Evolutionary conservation across 495 filamentous ascomycete species (phyloP), one percentile per base, ranked within the genome.

Genomic region (Aspergillus homomorphus): DNA sequence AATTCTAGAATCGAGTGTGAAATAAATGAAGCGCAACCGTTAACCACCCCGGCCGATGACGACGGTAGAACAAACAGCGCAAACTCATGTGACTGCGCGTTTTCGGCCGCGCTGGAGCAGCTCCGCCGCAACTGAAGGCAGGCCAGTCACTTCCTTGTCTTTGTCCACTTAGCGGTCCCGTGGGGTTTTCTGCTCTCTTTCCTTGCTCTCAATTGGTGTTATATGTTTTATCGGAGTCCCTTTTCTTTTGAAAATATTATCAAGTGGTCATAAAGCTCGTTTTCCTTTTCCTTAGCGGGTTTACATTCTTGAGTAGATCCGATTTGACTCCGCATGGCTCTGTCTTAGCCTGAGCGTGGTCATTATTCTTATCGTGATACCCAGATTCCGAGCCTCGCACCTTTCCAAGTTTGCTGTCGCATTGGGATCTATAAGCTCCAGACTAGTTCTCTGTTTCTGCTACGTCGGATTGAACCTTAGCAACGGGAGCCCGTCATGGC

Each of bases 51-150:
- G n/a, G 24, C 43, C 33, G 55, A 72, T 69, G 67, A 69, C 65
- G 64, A 64, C 46, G 43, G 18, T 28, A 54, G 50, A 38, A 54
- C 69, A 72, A 72, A 72, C 67, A 62, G 19, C 20, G 42, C 64
- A 72, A 72, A 70, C 63, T 58, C 69, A 72, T 66, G 65, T 72
- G 69, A 72, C 65, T 53, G 24, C 45, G 45, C 45, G 54, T 65
- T 62, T 61, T 58, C 41, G 54, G 33, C 53, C 53, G 51, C 52
- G 51, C 44, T 30, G 22, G n/a, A 22, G 45, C 45, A 46, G 18
- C 16, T 20, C 19, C 45, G 8, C 15, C 8, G 22, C 38, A 21
- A 26, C 45, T 49, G 23, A 50, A 45, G 28, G 51, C 2, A 18
- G 8, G 21, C 3, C 28, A n/a, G n/a, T 18, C 4, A 20, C 30